Evolutionary conservation across 2,329 filamentous ascomycete genomes (phyloP), one percentile per base, ranked within the genome.

Genomic region (Aspergillus versicolor): DNA sequence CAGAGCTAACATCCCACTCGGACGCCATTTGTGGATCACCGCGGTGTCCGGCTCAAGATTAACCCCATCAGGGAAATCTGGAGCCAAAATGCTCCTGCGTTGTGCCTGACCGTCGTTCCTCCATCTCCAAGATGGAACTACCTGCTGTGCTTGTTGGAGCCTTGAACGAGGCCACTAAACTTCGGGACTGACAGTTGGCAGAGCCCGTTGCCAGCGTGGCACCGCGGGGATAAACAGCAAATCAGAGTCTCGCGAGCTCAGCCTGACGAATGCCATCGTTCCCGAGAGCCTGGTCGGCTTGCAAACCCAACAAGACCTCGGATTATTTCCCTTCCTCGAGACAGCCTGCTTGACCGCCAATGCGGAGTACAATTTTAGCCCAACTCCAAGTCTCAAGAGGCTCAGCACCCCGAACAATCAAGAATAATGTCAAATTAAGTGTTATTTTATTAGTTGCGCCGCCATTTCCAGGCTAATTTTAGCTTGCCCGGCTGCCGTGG

Each of bases 121-220:
- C 27, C 27, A 30, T 30, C 27, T 30, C 4, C 46, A 46, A 7
- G 24, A 13, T 42, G 40, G 40, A 42, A 42, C 19, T 11, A 30
- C 9, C 27, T 30, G 1, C 34, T 37, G 13, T 13, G 15, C 34
- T 37, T 37, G 47, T 41, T 44, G 34, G 54, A 57, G 56, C 15
- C 34, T n/a, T 37, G 9, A 30, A 9, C 27, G 27, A n/a, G 34
- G 9, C 7, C 5, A 6, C 34, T 8, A 7, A 37, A 37, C 27
- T 37, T 55, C 59, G 32, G 24, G 17, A 52, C 27, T 67, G 66
- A 68, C 63, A 67, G 61, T 58, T 65, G 66, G 63, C 67, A 63
- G 52, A 17, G n/a, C 30, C 24, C 5, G 22, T 57, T 69, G 67
- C 65, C 67, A 69, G 61, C 65, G 63, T 70, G 67, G 66, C 67